Evolutionary conservation across 352 stramenopile genomes (phyloP).

Genomic region (Globisporangium acanthophoron): DNA sequence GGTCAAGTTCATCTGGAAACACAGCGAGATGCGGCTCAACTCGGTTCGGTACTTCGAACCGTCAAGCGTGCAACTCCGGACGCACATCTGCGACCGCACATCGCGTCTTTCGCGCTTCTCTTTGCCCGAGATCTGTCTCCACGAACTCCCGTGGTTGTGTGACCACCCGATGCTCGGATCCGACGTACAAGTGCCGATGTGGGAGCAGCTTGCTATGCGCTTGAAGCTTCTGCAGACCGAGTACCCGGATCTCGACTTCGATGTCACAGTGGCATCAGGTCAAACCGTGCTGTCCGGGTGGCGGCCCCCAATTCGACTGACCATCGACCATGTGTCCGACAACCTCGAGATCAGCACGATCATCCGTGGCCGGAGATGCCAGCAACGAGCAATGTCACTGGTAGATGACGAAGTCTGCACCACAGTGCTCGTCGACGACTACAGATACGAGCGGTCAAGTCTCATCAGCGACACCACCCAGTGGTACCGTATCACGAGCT

Average conservation of each 20-base stretch:
- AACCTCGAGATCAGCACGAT: conserved; percentile 27
- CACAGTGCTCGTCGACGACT: conserved; percentile 44
- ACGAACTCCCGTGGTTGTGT: conserved; percentile 20
- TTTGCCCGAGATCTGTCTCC: conserved; percentile 1
- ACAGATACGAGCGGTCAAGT: conserved; percentile 42
- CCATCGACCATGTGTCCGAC: conserved; percentile 5
- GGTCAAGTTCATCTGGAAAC: conserved; percentile 12
- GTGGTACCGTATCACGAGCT: conserved; percentile 23
- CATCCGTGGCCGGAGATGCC: conserved; percentile 24
- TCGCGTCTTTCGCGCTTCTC: background rate
- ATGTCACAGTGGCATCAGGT: conserved; percentile 20
- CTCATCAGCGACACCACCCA: conserved; percentile 28
- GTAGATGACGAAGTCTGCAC: conserved; percentile 6
- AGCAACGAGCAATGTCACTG: background rate
- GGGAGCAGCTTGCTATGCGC: conserved; percentile 27
- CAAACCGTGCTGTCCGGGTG: conserved; percentile 13
- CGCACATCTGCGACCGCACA: conserved; percentile 19
- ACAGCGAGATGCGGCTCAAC: conserved; percentile 18
- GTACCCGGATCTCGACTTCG: conserved; percentile 23
- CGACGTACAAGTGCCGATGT: conserved; percentile 13
- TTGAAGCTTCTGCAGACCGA: conserved; percentile 13
- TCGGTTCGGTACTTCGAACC: conserved; percentile 17
- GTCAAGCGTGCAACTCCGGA: conserved; percentile 7
- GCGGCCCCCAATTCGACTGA: conserved; percentile 3
- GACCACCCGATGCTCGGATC: conserved; percentile 16